phyloP scores from a whole-genome alignment of 2,329 filamentous ascomycete genomes.

The Colletotrichum zoysiae region DNA sequence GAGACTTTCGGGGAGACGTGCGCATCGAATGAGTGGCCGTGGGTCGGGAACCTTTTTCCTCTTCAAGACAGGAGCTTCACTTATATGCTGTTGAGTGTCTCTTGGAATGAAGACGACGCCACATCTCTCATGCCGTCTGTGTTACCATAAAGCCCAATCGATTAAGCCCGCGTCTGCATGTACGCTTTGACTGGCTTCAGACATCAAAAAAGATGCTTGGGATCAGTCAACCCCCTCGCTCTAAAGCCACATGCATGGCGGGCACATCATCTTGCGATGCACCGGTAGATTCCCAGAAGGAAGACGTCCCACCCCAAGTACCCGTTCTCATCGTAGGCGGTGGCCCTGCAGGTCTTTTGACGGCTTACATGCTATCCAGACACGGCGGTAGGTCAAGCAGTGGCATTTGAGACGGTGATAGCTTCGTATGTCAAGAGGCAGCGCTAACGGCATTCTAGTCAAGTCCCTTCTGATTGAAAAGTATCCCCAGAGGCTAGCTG shows the following conservation, averaged over 20 bases:
- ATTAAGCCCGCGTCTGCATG: neutral
- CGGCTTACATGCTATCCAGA: slow-evolving; percentile 49
- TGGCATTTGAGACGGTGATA: neutral
- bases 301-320: slow-evolving; percentile 42
- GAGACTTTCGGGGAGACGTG: neutral
- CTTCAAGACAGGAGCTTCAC: neutral
- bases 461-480: slow-evolving; percentile 49
- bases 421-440: slow-evolving; percentile 26
- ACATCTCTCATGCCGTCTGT: neutral
- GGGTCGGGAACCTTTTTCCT: neutral
- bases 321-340: slow-evolving; percentile 54
- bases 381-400: slow-evolving; percentile 36
- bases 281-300: neutral
- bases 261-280: neutral
- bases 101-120: neutral
- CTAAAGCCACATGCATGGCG: neutral
- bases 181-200: neutral
- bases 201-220: neutral
- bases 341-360: slow-evolving; percentile 52
- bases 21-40: neutral
- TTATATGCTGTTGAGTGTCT: neutral
- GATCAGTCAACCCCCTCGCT: neutral
- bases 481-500: slow-evolving; percentile 48
- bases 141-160: no score
- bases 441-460: slow-evolving; percentile 41